These are phyloP conservation scores for Entomortierella chlamydospora DNA, from an alignment of 192 early-diverging fungal genomes.

Conservation along the genomic window DNA sequence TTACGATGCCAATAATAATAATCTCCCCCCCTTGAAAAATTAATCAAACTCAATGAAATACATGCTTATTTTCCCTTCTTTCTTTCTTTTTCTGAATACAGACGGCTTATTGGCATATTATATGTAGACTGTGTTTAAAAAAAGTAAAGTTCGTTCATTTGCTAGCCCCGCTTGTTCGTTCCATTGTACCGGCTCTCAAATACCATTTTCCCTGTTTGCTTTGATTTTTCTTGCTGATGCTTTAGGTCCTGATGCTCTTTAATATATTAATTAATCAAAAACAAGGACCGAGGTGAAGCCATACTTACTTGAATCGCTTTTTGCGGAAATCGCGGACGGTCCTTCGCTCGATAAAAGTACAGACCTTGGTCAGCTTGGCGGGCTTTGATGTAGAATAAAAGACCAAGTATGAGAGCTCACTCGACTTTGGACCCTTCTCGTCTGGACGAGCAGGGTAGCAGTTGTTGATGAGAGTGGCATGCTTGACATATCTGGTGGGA, in stretches of 20 bases:
- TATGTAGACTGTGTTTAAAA: too few species aligned
- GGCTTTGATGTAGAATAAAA: slow-evolving; percentile 90
- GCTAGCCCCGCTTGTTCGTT: neutral
- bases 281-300: neutral
- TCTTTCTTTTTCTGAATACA: too few species aligned
- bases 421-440: slow-evolving; percentile 77
- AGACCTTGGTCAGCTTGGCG: slow-evolving; percentile 91
- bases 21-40: too few species aligned
- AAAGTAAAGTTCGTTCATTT: too few species aligned
- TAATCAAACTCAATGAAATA: too few species aligned
- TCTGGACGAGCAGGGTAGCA: slow-evolving; percentile 75
- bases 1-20: too few species aligned
- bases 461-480: slow-evolving; percentile 81
- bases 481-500: slow-evolving; percentile 73
- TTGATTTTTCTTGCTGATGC: neutral
- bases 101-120: too few species aligned
- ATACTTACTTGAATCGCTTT: slow-evolving; percentile 68
- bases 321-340: slow-evolving; percentile 73
- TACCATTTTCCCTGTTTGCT: neutral
- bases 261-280: neutral
- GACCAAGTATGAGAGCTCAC: slow-evolving; percentile 86
- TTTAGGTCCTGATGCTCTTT: neutral
- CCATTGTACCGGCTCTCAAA: neutral
- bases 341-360: slow-evolving; percentile 80
- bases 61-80: too few species aligned